Conservation (phyloP, 805 yeast species). For the Ogataea glucozyma region DNA sequence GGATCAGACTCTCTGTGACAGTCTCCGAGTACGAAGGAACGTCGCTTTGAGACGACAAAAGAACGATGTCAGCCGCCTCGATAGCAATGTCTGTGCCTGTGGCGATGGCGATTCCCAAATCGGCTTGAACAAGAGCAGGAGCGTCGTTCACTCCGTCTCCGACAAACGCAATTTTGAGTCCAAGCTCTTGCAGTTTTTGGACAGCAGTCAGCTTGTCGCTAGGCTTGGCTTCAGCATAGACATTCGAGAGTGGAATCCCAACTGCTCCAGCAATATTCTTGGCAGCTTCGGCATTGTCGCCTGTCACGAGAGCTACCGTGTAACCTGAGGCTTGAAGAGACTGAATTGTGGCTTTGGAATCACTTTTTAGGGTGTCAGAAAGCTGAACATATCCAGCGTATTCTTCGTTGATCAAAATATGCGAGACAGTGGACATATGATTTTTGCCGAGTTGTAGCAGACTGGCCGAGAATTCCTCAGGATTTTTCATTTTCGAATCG, state of each 20-base stretch:
- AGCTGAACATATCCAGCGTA: constrained; percentile 69
- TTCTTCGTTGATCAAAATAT: constrained; percentile 53
- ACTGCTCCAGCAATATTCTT: constrained; percentile 60
- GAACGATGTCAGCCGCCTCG: constrained; percentile 92
- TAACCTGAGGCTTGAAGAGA: constrained; percentile 54
- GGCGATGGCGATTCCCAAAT: constrained; percentile 87
- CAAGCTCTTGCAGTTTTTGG: constrained; percentile 48
- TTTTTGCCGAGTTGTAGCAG: constrained; percentile 13
- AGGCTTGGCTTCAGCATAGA: constrained; percentile 78
- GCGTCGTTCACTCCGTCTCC: constrained; percentile 99
- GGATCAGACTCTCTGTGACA: constrained; percentile 21
- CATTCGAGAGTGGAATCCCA: constrained; percentile 63
- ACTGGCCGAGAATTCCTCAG: constrained; percentile 19
- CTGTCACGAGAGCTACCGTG: constrained; percentile 83
- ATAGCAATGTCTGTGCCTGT: constrained; percentile 95
- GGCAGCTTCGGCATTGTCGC: constrained; percentile 73
- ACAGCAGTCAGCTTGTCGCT: constrained; percentile 72
- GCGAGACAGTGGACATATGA: constrained; percentile 29
- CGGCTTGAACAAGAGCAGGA: constrained; percentile 88
- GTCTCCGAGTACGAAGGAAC: constrained; percentile 9
- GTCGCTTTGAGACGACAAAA: constrained; percentile 46
- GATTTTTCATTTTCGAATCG: constrained; percentile 24
- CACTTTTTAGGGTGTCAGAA: constrained; percentile 65
- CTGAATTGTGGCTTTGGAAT: constrained; percentile 60
- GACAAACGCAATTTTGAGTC: constrained; percentile 70